Percentiles rank a stretch among this genome's conserved stretches.
phyloP scores from a whole-genome alignment of 352 stramenopile species.

The Phytophthora aleatoria region DNA sequence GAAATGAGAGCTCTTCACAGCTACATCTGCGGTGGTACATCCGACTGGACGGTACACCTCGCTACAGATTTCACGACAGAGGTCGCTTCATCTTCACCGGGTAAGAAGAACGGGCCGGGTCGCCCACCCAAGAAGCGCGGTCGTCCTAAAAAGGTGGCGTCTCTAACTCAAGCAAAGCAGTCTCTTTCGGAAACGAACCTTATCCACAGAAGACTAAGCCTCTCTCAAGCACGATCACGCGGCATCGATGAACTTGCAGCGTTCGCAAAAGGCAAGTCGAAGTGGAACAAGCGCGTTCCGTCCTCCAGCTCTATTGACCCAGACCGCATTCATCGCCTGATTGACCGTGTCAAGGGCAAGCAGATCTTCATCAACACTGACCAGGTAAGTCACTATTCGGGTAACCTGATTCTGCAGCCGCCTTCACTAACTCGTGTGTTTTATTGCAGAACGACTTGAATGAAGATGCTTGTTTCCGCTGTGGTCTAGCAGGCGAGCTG shows the following conservation, averaged over 20 bases:
- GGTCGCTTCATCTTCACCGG: background rate
- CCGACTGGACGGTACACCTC: conserved; percentile 63
- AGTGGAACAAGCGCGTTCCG: conserved; percentile 69
- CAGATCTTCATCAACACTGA: conserved; percentile 65
- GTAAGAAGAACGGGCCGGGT: conserved; percentile 27
- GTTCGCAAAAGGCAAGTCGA: conserved; percentile 70
- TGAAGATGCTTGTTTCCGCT: conserved; percentile 81
- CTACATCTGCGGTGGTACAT: conserved; percentile 69
- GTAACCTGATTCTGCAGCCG: background rate
- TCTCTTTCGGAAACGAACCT: conserved; percentile 28
- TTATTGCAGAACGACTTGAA: conserved; percentile 70
- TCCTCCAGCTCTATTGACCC: conserved; percentile 53
- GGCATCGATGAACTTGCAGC: conserved; percentile 54
- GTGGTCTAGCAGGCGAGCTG: conserved; percentile 67
- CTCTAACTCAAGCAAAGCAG: conserved; percentile 7
- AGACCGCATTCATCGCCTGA: conserved; percentile 71
- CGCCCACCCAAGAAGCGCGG: conserved; percentile 27
- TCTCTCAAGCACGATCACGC: conserved; percentile 58
- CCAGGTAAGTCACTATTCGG: conserved; percentile 40
- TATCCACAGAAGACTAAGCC: conserved; percentile 47
- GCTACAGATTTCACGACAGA: background rate
- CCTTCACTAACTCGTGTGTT: conserved; percentile 12
- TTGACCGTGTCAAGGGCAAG: conserved; percentile 67
- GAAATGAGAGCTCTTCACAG: conserved; percentile 59
- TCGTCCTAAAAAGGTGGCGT: conserved; percentile 21